Base-by-base conservation (phyloP, 2,329 filamentous ascomycete species). In the Colletotrichum tanaceti region DNA sequence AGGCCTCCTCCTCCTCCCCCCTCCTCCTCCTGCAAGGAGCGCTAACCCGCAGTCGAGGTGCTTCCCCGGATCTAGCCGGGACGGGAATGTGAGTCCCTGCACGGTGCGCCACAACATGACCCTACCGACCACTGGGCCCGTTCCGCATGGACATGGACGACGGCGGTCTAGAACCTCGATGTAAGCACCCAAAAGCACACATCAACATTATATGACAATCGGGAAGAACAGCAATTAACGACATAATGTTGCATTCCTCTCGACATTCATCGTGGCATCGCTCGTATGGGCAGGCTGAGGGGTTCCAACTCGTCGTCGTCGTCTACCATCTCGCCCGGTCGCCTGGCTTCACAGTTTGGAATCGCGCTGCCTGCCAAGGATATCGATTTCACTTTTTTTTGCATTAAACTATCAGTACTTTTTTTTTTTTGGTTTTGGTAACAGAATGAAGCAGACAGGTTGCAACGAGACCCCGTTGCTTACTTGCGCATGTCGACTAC, bases 401-500 rank as follows among this genome's bases (percentile, higher is more conserved):
- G 49, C 22, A 22, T 60, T 66, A 57, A 69, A 66, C 63, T 69
- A 69, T 69, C 66, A 69, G 66, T 61, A 61, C 44, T 59, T 68
- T 68, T 65, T 35, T 35, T 35, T 10, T 35, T 35, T n/a, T n/a
- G n/a, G n/a, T n/a, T 10, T 35, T 35, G 32, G 52, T 68, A 53
- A 43, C 18, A 32, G 16, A 52, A 35, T 9, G 47, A 61, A 18
- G 58, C 49, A 68, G 35, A 53, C 41, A 47, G 20, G 39, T 54
- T 32, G 66, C 66, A 69, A 69, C 32, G 50, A 61, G 52, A 69
- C 55, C 66, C 32, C 66, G 57, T 61, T 65, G 66, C 66, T 69
- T 69, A 69, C 71, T 79, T 80, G 70, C 79, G 78, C 87, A 90
- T 89, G 74, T 87, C 89, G 62, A 98, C 92, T 11, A 98, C 96